Evolutionary conservation across 2,329 filamentous ascomycete genomes (phyloP).

Genomic region (Fusarium bulbicola): DNA sequence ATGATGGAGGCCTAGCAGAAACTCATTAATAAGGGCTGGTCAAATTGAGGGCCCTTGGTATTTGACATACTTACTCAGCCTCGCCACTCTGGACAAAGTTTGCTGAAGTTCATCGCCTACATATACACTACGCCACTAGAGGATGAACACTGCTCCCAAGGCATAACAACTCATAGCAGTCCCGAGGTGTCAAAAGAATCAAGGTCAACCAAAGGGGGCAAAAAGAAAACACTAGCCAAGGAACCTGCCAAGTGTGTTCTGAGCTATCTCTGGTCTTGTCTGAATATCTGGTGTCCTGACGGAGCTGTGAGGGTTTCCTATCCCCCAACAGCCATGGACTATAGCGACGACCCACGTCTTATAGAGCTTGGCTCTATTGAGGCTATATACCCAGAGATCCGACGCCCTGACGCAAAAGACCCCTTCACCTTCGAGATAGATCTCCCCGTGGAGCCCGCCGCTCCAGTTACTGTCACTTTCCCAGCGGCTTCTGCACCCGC

Average conservation of each 20-base stretch:
- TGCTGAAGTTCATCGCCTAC: slow-evolving; percentile 8
- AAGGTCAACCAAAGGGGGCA: neutral
- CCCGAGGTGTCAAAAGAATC: neutral
- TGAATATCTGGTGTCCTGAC: neutral
- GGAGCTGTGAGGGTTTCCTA: neutral
- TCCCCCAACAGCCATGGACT: slow-evolving; percentile 44
- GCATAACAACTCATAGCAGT: slow-evolving; percentile 7
- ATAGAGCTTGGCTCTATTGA: slow-evolving; percentile 68
- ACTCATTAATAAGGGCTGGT: neutral
- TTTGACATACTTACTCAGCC: slow-evolving; percentile 12
- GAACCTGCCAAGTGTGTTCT: neutral
- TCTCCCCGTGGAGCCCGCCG: slow-evolving; percentile 64
- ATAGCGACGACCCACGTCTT: slow-evolving; percentile 61
- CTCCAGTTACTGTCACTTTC: slow-evolving; percentile 66
- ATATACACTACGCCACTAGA: slow-evolving; percentile 13
- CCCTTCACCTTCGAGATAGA: slow-evolving; percentile 63
- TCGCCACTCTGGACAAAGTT: slow-evolving; percentile 13
- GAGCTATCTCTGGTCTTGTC: neutral
- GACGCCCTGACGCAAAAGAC: slow-evolving; percentile 52
- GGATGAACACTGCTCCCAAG: slow-evolving; percentile 33
- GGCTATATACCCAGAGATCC: slow-evolving; percentile 75
- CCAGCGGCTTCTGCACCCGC: slow-evolving; percentile 53
- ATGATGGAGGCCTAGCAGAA: slow-evolving; percentile 28
- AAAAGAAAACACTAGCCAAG: neutral
- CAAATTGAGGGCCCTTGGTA: slow-evolving; percentile 1